Conservation (phyloP, 2,329 filamentous ascomycete species). For the Xylaria sp. region DNA sequence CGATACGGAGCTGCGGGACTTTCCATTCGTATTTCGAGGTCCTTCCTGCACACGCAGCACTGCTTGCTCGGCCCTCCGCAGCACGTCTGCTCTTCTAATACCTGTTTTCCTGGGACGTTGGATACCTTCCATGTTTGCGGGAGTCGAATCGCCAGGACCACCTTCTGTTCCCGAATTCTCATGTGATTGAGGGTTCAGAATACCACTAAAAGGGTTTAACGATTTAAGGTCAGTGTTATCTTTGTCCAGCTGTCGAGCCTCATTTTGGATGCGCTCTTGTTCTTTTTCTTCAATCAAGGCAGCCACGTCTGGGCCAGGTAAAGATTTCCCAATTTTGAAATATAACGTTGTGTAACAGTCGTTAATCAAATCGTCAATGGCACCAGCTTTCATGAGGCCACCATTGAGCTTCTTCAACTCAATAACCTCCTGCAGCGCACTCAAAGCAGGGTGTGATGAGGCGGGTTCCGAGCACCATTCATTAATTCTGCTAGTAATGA, state of each 20-base stretch:
- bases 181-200: constrained; percentile 57
- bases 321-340: constrained; percentile 69
- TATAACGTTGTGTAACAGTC: constrained; percentile 88
- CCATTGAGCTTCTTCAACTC: constrained; percentile 80
- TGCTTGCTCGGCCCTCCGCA: constrained; percentile 71
- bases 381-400: constrained; percentile 83
- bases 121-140: constrained; percentile 53
- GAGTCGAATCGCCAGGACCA: constrained; percentile 48
- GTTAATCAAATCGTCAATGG: constrained; percentile 92
- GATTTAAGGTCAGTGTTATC: constrained; percentile 52
- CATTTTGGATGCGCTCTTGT: constrained; percentile 53
- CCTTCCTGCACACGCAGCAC: constrained; percentile 63
- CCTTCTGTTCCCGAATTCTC: constrained; percentile 53
- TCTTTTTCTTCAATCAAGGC: constrained; percentile 59
- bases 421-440: constrained; percentile 67
- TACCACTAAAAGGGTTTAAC: constrained; percentile 53
- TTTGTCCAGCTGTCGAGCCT: constrained; percentile 48
- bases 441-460: constrained; percentile 58
- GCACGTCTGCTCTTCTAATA: constrained; percentile 66
- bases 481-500: constrained; percentile 64
- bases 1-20: constrained; percentile 64
- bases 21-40: constrained; percentile 56
- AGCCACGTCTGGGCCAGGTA: constrained; percentile 64
- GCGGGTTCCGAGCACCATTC: constrained; percentile 62
- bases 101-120: constrained; percentile 57